Evolutionary conservation across 2,329 filamentous ascomycete genomes (phyloP), one percentile per base, ranked within the genome.

Genomic region (Talaromyces sp.): DNA sequence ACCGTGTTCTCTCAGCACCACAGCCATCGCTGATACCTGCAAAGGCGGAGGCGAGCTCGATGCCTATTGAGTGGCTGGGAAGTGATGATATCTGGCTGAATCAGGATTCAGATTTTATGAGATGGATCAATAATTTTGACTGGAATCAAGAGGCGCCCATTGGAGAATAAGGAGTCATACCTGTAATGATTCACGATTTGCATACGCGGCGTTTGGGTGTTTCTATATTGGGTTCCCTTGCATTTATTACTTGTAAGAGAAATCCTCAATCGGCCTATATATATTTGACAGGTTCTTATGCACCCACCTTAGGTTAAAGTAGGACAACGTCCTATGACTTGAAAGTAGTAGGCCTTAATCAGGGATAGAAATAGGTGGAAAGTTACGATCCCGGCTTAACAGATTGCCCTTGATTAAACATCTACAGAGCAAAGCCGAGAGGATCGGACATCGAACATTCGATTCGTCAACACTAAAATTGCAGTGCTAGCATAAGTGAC

Each of bases 1-100:
- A 73, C 25, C 70, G 63, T 2, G 61, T 65, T 36, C 61, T 69
- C 5, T 63, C 68, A 1, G 61, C 59, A 25, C 64, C 64, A 5
- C 58, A 53, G 29, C 17, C 36, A 40, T 49, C 53, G 8, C 19
- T 58, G 36, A n/a, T 36, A 19, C 17, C 59, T 22, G 17, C 27
- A 15, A 49, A 22, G 10, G 19, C 47, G 22, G 64, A 65, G 15
- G 8, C 34, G 13, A 56, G 43, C 43, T 51, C 59, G 19, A 51
- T 56, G 64, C 49, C 64, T 4, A 61, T 65, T 40, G 64, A 65
- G 11, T 65, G 64, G 64, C 34, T 65, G 13, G 60, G 58, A 29
- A 62, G 64, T 51, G 58, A 62, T 34, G 64, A 65, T 40, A 45
- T 61, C 10, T 65, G 64, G 64, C 25, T 65, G 29, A 61, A 62